Conservation (phyloP, 2,329 filamentous ascomycete species). For the Emmonsia crescens region DNA sequence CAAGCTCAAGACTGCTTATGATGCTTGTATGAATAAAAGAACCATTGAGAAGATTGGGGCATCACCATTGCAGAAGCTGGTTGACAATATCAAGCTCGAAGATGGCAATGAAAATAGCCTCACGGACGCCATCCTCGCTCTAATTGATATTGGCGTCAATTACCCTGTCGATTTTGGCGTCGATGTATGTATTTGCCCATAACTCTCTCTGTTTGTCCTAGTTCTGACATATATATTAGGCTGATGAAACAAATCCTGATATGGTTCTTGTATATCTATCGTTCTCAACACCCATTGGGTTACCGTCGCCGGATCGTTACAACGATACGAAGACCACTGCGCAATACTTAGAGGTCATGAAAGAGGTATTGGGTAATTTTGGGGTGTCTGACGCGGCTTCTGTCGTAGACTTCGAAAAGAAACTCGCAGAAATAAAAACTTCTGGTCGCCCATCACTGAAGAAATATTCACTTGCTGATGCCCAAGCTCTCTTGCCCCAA, state of each 20-base stretch:
- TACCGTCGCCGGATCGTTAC: slow-evolving; percentile 53
- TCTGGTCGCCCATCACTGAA: no score
- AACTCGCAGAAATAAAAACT: slow-evolving; percentile 42
- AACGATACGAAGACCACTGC: slow-evolving; percentile 43
- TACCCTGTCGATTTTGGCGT: slow-evolving; percentile 22
- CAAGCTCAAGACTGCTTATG: slow-evolving; percentile 54
- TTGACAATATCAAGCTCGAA: slow-evolving; percentile 40
- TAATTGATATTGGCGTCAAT: slow-evolving; percentile 27
- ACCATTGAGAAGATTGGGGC: slow-evolving; percentile 45
- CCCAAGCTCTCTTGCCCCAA: slow-evolving; percentile 45
- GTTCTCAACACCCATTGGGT: slow-evolving; percentile 41
- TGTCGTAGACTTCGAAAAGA: slow-evolving; percentile 49
- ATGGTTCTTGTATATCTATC: slow-evolving; percentile 39
- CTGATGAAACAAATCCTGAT: slow-evolving; percentile 47
- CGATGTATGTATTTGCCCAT: not conserved
- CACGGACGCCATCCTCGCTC: slow-evolving; percentile 27
- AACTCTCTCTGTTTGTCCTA: not conserved
- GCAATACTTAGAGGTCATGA: slow-evolving; percentile 40
- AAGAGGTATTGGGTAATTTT: slow-evolving; percentile 33
- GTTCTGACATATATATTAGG: slow-evolving; percentile 16
- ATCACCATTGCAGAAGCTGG: slow-evolving; percentile 45
- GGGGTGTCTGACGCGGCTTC: slow-evolving; percentile 24
- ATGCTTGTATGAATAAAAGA: slow-evolving; percentile 55
- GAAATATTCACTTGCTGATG: slow-evolving; percentile 42
- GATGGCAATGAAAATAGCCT: slow-evolving; percentile 19